A percentile compares a stretch with the other conserved stretches of the same genome.
These are phyloP conservation scores for Raddia guianensis DNA, from an alignment of 176 grass and related monocot genomes.

Conservation along the genomic window DNA sequence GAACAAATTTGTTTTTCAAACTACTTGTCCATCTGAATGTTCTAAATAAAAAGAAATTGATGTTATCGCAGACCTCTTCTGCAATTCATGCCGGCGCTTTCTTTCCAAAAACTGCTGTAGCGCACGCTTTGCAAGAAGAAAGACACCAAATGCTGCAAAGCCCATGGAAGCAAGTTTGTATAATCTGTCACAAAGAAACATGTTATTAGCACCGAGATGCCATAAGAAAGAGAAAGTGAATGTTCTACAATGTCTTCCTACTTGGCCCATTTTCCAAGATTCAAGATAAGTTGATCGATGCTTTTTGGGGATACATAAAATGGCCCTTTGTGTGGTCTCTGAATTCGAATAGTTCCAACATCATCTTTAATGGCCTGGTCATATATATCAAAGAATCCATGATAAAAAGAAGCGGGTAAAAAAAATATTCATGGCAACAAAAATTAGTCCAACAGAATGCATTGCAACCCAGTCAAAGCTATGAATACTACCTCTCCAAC, in stretches of 20 bases:
- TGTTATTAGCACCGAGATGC: constrained; percentile 26
- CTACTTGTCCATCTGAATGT: neutral
- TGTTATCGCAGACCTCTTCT: constrained; percentile 65
- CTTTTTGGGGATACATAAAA: constrained; percentile 91
- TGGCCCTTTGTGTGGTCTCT: constrained; percentile 88
- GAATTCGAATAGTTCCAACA: constrained; percentile 86
- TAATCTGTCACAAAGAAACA: constrained; percentile 55
- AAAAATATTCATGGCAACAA: constrained; percentile 2
- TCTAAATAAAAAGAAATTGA: neutral
- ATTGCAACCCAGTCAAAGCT: constrained; percentile 5
- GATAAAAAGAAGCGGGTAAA: constrained; percentile 30
- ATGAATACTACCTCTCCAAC: constrained; percentile 83
- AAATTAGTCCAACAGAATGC: neutral
- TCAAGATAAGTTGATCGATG: constrained; percentile 85
- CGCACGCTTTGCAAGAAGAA: constrained; percentile 88
- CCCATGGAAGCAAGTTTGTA: constrained; percentile 89
- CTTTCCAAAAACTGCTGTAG: constrained; percentile 80
- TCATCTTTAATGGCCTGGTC: constrained; percentile 96
- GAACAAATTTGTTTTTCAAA: neutral
- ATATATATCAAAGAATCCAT: constrained; percentile 38
- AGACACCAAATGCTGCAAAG: constrained; percentile 79
- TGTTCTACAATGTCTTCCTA: constrained; percentile 40
- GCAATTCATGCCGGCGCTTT: constrained; percentile 62
- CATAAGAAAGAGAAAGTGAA: neutral
- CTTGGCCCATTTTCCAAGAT: constrained; percentile 97